A percentile compares a stretch with the other conserved stretches of the same genome.
Evolutionary conservation across 129 eudicot species (phyloP).

Genomic region (Erigeron canadensis): DNA sequence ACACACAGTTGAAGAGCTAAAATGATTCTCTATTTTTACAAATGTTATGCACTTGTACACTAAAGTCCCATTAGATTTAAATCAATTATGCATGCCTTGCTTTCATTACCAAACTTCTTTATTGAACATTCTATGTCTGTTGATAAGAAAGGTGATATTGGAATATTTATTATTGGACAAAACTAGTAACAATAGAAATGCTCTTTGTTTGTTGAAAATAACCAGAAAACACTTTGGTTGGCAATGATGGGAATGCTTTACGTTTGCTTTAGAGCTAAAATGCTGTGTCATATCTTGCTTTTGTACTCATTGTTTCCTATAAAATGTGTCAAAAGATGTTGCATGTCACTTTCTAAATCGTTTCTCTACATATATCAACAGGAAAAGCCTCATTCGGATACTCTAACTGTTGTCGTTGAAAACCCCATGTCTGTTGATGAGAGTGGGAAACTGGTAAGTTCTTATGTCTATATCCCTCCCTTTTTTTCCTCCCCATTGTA

Average conservation of each 20-base stretch:
- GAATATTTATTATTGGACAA: not conserved
- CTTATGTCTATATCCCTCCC: not conserved
- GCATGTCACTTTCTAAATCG: not conserved
- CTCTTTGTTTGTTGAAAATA: not conserved
- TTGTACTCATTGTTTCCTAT: not conserved
- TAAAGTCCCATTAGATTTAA: not conserved
- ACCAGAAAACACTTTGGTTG: not conserved
- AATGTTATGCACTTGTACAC: not conserved
- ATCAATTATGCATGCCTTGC: not conserved
- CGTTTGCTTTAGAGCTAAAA: not conserved
- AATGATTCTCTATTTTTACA: not conserved
- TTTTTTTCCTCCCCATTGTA: not conserved
- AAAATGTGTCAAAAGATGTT: not conserved
- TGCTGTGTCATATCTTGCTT: not conserved
- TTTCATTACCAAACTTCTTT: not conserved
- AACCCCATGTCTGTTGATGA: slow-evolving; percentile 74
- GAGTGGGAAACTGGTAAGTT: slow-evolving; percentile 67
- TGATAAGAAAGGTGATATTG: not conserved
- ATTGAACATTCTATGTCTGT: not conserved
- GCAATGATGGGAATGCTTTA: not conserved
- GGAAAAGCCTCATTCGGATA: slow-evolving; percentile 48
- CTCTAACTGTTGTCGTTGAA: slow-evolving; percentile 71
- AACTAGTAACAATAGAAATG: not conserved
- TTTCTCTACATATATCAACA: slow-evolving; percentile 21
- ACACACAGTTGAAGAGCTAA: not conserved